These are phyloP conservation scores for Aspergillus melleus DNA, from an alignment of 2,329 filamentous ascomycete species.

Conservation along the genomic window DNA sequence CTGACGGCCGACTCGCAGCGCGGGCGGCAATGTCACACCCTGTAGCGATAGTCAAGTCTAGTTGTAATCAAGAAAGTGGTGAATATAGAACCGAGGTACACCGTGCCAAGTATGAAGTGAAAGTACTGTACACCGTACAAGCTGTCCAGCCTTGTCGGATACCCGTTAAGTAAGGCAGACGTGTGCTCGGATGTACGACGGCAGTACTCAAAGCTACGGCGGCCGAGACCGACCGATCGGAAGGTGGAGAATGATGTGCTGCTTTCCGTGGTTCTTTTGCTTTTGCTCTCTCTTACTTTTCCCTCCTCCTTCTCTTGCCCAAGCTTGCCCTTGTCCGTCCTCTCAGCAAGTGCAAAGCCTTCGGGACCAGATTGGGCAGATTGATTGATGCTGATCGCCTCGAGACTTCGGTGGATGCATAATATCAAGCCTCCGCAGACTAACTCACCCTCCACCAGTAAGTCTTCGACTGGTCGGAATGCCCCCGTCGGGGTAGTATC, in stretches of 20 bases:
- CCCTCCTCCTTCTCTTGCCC: constrained; percentile 2
- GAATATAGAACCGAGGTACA: no score
- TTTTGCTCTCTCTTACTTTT: not conserved
- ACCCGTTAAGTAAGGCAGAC: no score
- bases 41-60: constrained; percentile 18
- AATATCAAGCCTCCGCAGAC: no score
- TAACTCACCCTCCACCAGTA: not conserved
- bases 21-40: constrained; percentile 11
- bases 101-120: no score
- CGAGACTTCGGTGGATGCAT: no score
- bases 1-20: constrained; percentile 16
- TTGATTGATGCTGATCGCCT: no score
- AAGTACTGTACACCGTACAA: no score
- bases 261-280: not conserved
- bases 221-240: not conserved
- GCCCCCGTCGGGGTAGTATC: not conserved
- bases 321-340: not conserved
- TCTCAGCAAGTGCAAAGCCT: no score
- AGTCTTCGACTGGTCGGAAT: not conserved
- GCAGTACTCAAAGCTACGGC: not conserved
- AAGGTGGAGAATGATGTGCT: not conserved
- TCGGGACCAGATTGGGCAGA: no score
- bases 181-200: not conserved
- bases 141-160: no score
- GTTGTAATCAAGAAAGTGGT: constrained; percentile 4